These are phyloP conservation scores for Panaeolus cyanescens DNA, from an alignment of 768 basidiomycete species.

Conservation along the genomic window DNA sequence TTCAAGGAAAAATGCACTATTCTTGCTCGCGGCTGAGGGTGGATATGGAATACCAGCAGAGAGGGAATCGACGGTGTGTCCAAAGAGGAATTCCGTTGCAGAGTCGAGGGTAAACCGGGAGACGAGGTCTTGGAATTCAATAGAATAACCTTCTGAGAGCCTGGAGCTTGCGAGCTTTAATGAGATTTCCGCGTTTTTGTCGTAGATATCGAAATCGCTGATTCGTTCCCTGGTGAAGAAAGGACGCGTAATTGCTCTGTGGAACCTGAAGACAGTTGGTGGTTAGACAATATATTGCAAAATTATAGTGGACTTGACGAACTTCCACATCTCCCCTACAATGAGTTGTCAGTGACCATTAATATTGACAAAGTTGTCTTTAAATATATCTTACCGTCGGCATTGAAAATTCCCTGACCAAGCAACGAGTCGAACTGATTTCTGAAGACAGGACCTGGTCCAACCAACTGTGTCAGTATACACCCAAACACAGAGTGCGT, in stretches of 20 bases:
- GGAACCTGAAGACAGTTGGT: constrained; percentile 38
- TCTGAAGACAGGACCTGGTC: constrained; percentile 20
- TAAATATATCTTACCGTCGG: constrained; percentile 17
- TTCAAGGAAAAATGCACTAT: constrained; percentile 4
- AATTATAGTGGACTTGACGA: constrained; percentile 15
- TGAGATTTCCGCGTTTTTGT: constrained; percentile 49
- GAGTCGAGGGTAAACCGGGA: constrained; percentile 63
- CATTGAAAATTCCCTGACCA: constrained; percentile 8
- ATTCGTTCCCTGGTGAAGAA: constrained; percentile 66
- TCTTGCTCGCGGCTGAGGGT: constrained; percentile 11
- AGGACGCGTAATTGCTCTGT: constrained; percentile 66
- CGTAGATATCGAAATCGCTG: constrained; percentile 63
- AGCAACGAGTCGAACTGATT: constrained; percentile 5
- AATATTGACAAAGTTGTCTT: neutral
- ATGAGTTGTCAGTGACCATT: neutral
- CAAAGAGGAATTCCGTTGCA: constrained; percentile 63
- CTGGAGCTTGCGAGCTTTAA: constrained; percentile 45
- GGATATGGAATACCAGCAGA: constrained; percentile 52
- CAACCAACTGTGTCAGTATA: too few species aligned
- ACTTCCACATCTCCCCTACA: constrained; percentile 56
- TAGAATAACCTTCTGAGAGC: constrained; percentile 44
- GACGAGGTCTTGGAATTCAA: constrained; percentile 61
- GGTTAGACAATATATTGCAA: neutral
- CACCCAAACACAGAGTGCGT: too few species aligned
- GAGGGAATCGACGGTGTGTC: constrained; percentile 50